These are phyloP conservation scores for Paraphaeosphaeria minitans DNA, from an alignment of 2,329 filamentous ascomycete genomes.

Conservation along the genomic window DNA sequence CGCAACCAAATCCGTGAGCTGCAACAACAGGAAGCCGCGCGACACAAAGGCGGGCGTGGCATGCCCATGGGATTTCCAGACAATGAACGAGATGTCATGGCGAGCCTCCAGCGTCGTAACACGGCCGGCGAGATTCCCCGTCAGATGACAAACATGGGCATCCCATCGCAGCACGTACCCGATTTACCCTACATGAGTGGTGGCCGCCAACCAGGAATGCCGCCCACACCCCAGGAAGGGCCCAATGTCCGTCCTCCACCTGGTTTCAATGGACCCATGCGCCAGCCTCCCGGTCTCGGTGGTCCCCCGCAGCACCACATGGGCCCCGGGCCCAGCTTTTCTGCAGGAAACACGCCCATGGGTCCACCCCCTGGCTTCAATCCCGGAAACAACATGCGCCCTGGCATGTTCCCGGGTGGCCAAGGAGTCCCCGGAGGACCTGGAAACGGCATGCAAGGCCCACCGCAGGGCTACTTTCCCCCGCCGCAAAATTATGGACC, in stretches of 20 bases:
- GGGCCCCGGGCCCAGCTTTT: conserved; percentile 42
- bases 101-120: conserved; percentile 43
- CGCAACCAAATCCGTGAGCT: conserved; percentile 39
- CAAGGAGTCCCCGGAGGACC: conserved; percentile 26
- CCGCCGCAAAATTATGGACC: conserved; percentile 37
- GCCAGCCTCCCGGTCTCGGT: conserved; percentile 43
- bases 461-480: conserved; percentile 44
- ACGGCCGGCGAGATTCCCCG: conserved; percentile 42
- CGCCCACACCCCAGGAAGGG: conserved; percentile 43
- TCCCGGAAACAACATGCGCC: conserved; percentile 36
- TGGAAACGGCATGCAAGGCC: conserved; percentile 40
- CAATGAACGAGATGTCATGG: conserved; percentile 40
- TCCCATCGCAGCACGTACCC: conserved; percentile 46
- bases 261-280: conserved; percentile 44
- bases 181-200: conserved; percentile 43
- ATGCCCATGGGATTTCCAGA: conserved; percentile 40
- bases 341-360: conserved; percentile 45
- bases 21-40: conserved; percentile 43
- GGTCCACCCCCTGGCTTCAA: conserved; percentile 45
- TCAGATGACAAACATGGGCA: conserved; percentile 49
- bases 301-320: conserved; percentile 37
- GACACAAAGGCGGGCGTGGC: conserved; percentile 37
- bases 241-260: conserved; percentile 44
- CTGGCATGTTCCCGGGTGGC: conserved; percentile 33
- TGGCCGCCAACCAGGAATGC: conserved; percentile 43